Evolutionary conservation across 768 basidiomycete species (phyloP).

Genomic region (Suillus spraguei): DNA sequence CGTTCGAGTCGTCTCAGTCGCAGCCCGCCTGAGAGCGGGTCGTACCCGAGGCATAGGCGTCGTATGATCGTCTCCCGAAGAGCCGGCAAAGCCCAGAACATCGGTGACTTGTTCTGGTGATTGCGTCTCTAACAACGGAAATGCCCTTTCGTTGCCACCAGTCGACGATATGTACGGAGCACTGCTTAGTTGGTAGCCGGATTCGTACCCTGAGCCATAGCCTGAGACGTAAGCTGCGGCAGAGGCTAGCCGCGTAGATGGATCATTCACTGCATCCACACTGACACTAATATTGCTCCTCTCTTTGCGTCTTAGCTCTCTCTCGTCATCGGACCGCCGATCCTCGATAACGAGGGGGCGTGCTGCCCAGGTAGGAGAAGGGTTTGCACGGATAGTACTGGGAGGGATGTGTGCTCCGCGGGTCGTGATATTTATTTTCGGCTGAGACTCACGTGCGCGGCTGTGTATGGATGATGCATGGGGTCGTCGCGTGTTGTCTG

Average conservation of each 20-base stretch:
- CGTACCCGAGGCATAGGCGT: constrained; percentile 27
- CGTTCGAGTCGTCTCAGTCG: constrained; percentile 21
- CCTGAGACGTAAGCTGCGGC: constrained; percentile 39
- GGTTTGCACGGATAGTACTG: constrained; percentile 36
- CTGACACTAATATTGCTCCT: constrained; percentile 10
- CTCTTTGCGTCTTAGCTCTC: constrained; percentile 19
- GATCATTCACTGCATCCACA: constrained; percentile 7
- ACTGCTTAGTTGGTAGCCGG: constrained; percentile 27
- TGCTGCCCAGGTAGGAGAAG: constrained; percentile 33
- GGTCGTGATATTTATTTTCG: constrained; percentile 11
- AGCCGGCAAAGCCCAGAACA: constrained; percentile 30
- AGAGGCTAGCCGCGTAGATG: constrained; percentile 31
- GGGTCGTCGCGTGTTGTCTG: constrained; percentile 19
- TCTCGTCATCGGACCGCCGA: constrained; percentile 33
- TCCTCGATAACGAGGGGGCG: constrained; percentile 33
- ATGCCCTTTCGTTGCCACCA: constrained; percentile 25
- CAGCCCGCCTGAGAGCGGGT: constrained; percentile 28
- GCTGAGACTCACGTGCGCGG: constrained; percentile 13
- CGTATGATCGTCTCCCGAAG: constrained; percentile 28
- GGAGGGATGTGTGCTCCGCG: constrained; percentile 32
- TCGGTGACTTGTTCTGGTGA: constrained; percentile 29
- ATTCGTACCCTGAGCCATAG: constrained; percentile 37
- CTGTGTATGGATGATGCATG: constrained; percentile 18
- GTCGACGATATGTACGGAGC: constrained; percentile 26
- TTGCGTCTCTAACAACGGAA: constrained; percentile 29